Base-by-base conservation (phyloP, 139 green algal species). In the Chlamydomonas sp. region DNA sequence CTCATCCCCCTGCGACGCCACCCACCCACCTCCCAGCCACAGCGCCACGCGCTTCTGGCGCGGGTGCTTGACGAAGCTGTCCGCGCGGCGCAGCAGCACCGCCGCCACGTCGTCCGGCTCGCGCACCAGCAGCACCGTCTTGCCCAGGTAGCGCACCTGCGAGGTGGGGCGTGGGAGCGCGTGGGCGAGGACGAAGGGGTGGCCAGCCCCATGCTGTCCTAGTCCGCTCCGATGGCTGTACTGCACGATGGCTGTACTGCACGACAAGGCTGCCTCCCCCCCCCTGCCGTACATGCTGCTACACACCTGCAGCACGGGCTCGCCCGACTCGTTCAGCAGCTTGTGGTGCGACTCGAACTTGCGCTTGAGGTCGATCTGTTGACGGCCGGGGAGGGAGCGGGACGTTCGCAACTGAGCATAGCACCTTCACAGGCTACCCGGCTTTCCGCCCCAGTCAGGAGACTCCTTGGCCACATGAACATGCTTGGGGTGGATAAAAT, bases 101-200 rank as follows among this genome's bases (percentile, higher is more conserved):
- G 57, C 75, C 57, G 57, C 58, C 57, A 79, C 58, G 75, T 79
- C 75, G 2, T 63, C 75, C 10, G 75, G 75, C 75, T 79, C 75
- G 57, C 75, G 75, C 57, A 79, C 9, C 57, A 79, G 75, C 75
- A 79, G 5, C 75, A 63, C 57, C 8, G 10, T 10, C 75, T 79
- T 79, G 75, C 57, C 75, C 75, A 79, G 75, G 75, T 79, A 79
- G 75, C 75, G 75, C 57, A 79, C 57, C 75, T 79, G 75, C 2
- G 57, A 1, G 20, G 2, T 49, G 31, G 71, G n/a, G 71, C 18
- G 71, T 1, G 71, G n/a, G 1, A 59, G 71, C n/a, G 71, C 1
- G 20, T 4, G 0, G 71, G 71, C 12, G 71, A n/a, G 20, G n/a
- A 8, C 3, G 69, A 10, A 15, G 63, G 63, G 63, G 63, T 8